Evolutionary conservation across 441 rosid species (phyloP), one percentile per base, ranked within the genome.

Genomic region (Cnidoscolus chayamansa): DNA sequence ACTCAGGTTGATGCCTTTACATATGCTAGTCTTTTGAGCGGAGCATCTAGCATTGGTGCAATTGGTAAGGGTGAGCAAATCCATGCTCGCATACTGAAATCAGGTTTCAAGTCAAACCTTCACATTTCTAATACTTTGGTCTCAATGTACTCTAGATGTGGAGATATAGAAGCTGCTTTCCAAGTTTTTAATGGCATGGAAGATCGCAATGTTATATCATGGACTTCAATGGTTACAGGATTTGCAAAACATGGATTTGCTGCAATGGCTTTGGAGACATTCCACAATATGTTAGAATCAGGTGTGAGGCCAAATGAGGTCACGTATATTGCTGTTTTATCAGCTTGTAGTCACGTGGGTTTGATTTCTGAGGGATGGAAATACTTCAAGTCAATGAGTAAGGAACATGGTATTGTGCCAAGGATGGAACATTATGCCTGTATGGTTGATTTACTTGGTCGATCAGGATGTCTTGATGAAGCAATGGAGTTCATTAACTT

Each of bases 371-470:
- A 67, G 30, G 70, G 70, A 30, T 67, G 70, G 70, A 67, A 67
- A 67, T 37, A 67, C 70, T 67, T 67, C 70, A 31, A 67, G 16
- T 67, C 70, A 67, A 67, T 67, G 70, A 51, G 32, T 15, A 31
- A 8, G 25, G 70, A 67, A 30, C 47, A 67, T 15, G 59, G 70
- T 17, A 67, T 67, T 31, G 70, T 50, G 30, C 70, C 58, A 17
- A 67, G 58, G 59, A 67, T 67, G 70, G 70, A 66, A 30, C 70
- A 66, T 66, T 66, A 66, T 31, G 70, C 70, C 1, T 66, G 54
- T 4, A 45, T 66, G 70, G 91, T 87, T 76, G 93, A 88, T 84
- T 80, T 88, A 68, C 64, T 87, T 49, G 82, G 89, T 47, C 84
- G 57, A 30, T 30, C 70, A 67, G 70, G 70, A 30, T 32, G 56